Base-by-base conservation (phyloP, 2,329 filamentous ascomycete species). In the Kalaharituber pfeilii region DNA sequence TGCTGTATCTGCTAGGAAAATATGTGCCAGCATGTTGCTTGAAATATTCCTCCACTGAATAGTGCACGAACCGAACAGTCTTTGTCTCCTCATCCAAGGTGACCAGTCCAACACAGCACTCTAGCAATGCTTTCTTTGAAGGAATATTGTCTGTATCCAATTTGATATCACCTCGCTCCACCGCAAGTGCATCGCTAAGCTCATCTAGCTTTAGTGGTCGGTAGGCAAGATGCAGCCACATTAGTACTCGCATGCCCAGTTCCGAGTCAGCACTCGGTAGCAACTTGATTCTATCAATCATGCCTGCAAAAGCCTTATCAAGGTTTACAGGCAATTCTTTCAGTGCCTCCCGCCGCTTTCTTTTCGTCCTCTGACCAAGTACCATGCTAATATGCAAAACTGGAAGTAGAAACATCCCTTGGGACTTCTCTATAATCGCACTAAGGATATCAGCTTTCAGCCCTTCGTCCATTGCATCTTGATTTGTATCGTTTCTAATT, bases 31-130 rank as follows among this genome's bases (percentile, higher is more conserved):
- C 22, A 11, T 4, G 24, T 2, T 5, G 42, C 42, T 25, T 11
- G 22, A 58, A 30, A 52, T 56, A 58, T 33, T 56, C 56, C 26
- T 58, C 51, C 7, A 56, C 33, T 5, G 56, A 47, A 50, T 39
- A 56, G 36, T 58, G 56, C 27, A 56, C 54, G 9, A 56, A 51
- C 20, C 56, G 51, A 27, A 58, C 56, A 7, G 54, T 54, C 13
- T 33, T 53, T n/a, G 45, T 56, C 49, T 54, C 51, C 20, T 58
- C 54, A 27, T 58, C 56, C 20, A 54, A 30, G 26, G 54, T 28
- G 26, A 56, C 56, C 6, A 58, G 49, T 5, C 56, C 56, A 51
- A 56, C 42, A 39, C 56, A 58, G 45, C 54, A 53, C 18, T 56
- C 54, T 42, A 58, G 42, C 25, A 47, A 20, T 20, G 42, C 11